Base-by-base conservation (phyloP, 805 yeast species). In the Barnettozyma populi region DNA sequence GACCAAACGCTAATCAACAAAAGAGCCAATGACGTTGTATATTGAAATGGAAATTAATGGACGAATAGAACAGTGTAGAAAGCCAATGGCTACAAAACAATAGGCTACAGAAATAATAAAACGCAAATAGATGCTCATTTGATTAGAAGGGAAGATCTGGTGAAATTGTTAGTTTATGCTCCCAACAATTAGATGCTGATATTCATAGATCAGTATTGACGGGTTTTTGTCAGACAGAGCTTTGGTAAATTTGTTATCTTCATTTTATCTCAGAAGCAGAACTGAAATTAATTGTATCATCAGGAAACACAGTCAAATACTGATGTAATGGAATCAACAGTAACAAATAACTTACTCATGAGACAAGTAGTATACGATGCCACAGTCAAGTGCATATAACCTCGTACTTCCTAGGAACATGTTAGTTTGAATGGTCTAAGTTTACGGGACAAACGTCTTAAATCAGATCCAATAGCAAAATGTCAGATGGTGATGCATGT, bases 401-500 rank as follows among this genome's bases (percentile, higher is more conserved):
- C 5, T 16, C 16, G 5, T 2, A 29, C 32, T 29, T 29, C 32
- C 16, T 29, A 29, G 5, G 2, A 11, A 29, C 16, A 29, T 11
- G 32, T 29, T 29, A 29, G 32, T 29, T 29, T 29, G 13, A 13
- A 29, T 4, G 13, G 32, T 14, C 32, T 29, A 11, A 14, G 32
- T 9, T 11, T 9, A 25, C 13, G 7, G 13, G 32, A 13, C 3
- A 3, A 27, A 4, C 13, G 11, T 35, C 21, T 35, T 35, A 11
- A 35, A 35, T 35, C 21, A 35, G 37, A 11, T 9, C 21, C 36
- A 46, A 4, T 34, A 20, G 40, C 45, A 38, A 34, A 47, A 48
- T 57, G 63, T 87, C 96, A 88, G 96, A 85, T 88, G 96, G 96
- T 88, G 95, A 88, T 88, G 96, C 96, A 88, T 88, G 96, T 80